Evolutionary conservation across 23 red algal species (phyloP).

Genomic region (Gracilaria gracilis): DNA sequence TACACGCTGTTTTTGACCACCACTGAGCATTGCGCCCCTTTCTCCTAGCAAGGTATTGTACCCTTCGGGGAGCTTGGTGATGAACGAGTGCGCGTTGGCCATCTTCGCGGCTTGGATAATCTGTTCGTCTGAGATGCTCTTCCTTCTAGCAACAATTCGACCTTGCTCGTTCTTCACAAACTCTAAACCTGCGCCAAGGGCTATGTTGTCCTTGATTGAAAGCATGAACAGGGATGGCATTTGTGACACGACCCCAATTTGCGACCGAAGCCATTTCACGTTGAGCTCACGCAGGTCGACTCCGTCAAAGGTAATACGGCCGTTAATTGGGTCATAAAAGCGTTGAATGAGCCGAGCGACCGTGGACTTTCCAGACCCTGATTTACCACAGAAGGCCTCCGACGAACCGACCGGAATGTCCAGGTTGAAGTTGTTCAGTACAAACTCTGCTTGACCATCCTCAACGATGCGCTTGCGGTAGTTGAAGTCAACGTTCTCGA

Average conservation of each 20-base stretch:
- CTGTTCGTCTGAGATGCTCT: constrained; percentile 72
- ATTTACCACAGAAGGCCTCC: constrained; percentile 87
- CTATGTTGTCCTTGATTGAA: constrained; percentile 96
- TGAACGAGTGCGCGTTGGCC: constrained; percentile 94
- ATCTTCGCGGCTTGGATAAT: constrained; percentile 79
- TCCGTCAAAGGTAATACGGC: constrained; percentile 77
- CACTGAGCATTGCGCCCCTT: constrained; percentile 87
- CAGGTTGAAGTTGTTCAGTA: constrained; percentile 71
- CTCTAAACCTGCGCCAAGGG: constrained; percentile 74
- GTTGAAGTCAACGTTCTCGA: constrained; percentile 84
- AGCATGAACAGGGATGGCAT: constrained; percentile 93
- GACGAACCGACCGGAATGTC: constrained; percentile 62
- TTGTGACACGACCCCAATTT: constrained; percentile 96
- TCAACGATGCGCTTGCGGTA: constrained; percentile 77
- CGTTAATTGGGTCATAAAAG: constrained; percentile 80
- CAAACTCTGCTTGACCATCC: constrained; percentile 36
- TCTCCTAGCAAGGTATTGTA: constrained; percentile 93
- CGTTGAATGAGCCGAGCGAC: constrained; percentile 81
- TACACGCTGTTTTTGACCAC: constrained; percentile 97
- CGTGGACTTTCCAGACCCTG: constrained; percentile 95
- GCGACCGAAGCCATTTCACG: constrained; percentile 77
- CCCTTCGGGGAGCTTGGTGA: constrained; percentile 83
- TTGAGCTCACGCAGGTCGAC: constrained; percentile 74
- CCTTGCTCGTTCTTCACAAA: constrained; percentile 43
- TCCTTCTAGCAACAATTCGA: constrained; percentile 28